These are phyloP conservation scores for Oleoguttula mirabilis DNA, from an alignment of 495 filamentous ascomycete genomes.

Conservation along the genomic window DNA sequence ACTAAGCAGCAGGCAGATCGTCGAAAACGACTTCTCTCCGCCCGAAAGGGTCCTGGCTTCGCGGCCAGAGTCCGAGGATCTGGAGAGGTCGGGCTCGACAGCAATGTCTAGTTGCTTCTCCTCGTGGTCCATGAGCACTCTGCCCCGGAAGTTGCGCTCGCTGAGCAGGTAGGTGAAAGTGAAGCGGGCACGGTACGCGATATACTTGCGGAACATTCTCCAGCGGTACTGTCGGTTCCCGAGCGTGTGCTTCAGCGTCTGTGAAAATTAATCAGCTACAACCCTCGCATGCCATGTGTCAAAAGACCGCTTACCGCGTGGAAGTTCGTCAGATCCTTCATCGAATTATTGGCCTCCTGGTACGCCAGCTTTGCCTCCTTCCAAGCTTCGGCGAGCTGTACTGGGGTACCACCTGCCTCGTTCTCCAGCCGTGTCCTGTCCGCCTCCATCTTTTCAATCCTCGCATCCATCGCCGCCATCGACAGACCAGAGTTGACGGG, in stretches of 20 bases:
- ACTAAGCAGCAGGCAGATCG: slow-evolving; percentile 79
- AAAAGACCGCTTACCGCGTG: too few species aligned
- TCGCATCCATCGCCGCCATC: slow-evolving; percentile 46
- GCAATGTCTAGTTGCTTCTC: slow-evolving; percentile 61
- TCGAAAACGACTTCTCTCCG: slow-evolving; percentile 95
- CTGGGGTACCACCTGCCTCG: slow-evolving; percentile 50
- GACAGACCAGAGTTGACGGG: slow-evolving; percentile 60
- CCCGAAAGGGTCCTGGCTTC: slow-evolving; percentile 86
- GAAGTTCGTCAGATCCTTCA: slow-evolving; percentile 42
- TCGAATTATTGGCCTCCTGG: slow-evolving; percentile 36
- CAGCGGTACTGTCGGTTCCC: slow-evolving; percentile 61
- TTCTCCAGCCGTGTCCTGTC: slow-evolving; percentile 41
- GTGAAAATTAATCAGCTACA: too few species aligned
- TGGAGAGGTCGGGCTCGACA: slow-evolving; percentile 69
- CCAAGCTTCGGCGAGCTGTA: slow-evolving; percentile 48
- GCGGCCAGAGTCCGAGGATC: slow-evolving; percentile 50
- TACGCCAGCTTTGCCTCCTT: slow-evolving; percentile 33
- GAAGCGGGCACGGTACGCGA: slow-evolving; percentile 68
- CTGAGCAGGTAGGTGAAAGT: slow-evolving; percentile 81
- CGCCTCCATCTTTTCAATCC: slow-evolving; percentile 45
- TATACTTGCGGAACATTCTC: slow-evolving; percentile 66
- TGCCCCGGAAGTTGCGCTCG: slow-evolving; percentile 78
- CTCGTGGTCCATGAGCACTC: slow-evolving; percentile 63
- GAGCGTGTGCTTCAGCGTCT: slow-evolving; percentile 49
- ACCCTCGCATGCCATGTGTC: too few species aligned